Base-by-base conservation (phyloP, 495 filamentous ascomycete species). In the Penicillium dipodomyicola region DNA sequence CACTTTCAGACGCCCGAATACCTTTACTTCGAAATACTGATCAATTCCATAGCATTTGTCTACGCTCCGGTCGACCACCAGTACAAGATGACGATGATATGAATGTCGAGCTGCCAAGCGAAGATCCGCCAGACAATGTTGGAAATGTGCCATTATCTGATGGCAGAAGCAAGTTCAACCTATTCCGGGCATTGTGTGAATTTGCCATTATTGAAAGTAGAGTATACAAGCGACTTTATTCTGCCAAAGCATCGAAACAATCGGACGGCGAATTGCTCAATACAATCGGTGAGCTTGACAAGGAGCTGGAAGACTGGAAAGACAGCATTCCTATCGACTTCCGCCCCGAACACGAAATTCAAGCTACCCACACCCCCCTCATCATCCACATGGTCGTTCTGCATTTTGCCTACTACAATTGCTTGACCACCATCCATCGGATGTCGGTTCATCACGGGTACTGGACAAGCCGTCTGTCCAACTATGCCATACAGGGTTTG, bases 391-490 rank as follows among this genome's bases (percentile, higher is more conserved):
- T 98, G 56, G 91, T 94, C 48, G 87, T 96, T 63, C 73, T 98
- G 40, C 94, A 97, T 66, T 96, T 97, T 67, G 85, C 91, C 32
- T 98, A 98, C 73, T 97, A 98, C 77, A 98, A 97, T 68, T 95
- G 91, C 63, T 78, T 98, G 53, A 97, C 92, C 14, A 98, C 94
- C 1, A 96, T 98, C 52, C 94, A 98, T 73, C 90, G 94, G 22
- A 97, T 97, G 94, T 95, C 91, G 5, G 86, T 97, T 49, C 94
- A 98, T 69, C 95, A 97, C 67, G 94, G 94, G 2, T 97, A 96
- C 75, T 98, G 94, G 94, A 96, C 92, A 8, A 96, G 89, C 64
- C 84, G 94, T 41, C 77, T 97, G 22, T 96, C 92, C 27, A 93
- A 97, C 62, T 98, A 91, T 69, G 94, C 94, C 2, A 92, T 97